These are phyloP conservation scores for Pedinophyceae sp. DNA, from an alignment of 139 green algal species.

Conservation along the genomic window DNA sequence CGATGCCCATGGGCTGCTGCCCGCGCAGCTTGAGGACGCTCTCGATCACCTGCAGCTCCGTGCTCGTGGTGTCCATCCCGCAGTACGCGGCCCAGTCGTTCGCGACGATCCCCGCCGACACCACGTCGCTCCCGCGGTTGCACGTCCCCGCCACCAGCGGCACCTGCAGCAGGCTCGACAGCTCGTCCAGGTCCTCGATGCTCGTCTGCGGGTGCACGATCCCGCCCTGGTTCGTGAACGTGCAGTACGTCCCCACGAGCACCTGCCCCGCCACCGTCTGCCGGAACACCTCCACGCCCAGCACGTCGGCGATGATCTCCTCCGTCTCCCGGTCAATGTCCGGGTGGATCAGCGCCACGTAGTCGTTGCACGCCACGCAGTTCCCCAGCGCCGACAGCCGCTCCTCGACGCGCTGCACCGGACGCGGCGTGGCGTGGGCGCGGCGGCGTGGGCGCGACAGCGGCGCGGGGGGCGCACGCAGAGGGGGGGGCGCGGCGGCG, in stretches of 20 bases:
- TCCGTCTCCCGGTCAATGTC: slow-evolving; percentile 78
- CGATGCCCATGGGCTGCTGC: slow-evolving; percentile 59
- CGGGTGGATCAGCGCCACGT: slow-evolving; percentile 91
- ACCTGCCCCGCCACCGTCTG: slow-evolving; percentile 86
- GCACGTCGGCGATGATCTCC: slow-evolving; percentile 72
- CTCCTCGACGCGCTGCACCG: slow-evolving; percentile 86
- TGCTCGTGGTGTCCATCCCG: slow-evolving; percentile 90
- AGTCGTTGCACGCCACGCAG: slow-evolving; percentile 97
- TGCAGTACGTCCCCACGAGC: slow-evolving; percentile 84
- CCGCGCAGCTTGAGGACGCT: slow-evolving; percentile 83
- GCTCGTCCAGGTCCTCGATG: slow-evolving; percentile 96
- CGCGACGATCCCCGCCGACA: slow-evolving; percentile 67
- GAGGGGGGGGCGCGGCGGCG: too few relatives aligned
- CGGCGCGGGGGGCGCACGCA: too few relatives aligned
- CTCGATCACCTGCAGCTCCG: slow-evolving; percentile 91
- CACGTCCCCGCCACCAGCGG: slow-evolving; percentile 92
- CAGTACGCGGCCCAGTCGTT: slow-evolving; percentile 97
- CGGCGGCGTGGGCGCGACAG: too few relatives aligned
- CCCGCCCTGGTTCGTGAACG: slow-evolving; percentile 89
- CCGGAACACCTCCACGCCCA: slow-evolving; percentile 98
- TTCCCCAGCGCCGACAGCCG: slow-evolving; percentile 92
- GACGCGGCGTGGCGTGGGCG: too few relatives aligned
- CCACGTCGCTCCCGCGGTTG: slow-evolving; percentile 89
- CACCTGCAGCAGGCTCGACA: slow-evolving; percentile 79
- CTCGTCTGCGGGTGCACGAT: slow-evolving; percentile 85